Conservation (phyloP, 352 stramenopile genomes). For the Aphanomyces astaci region DNA sequence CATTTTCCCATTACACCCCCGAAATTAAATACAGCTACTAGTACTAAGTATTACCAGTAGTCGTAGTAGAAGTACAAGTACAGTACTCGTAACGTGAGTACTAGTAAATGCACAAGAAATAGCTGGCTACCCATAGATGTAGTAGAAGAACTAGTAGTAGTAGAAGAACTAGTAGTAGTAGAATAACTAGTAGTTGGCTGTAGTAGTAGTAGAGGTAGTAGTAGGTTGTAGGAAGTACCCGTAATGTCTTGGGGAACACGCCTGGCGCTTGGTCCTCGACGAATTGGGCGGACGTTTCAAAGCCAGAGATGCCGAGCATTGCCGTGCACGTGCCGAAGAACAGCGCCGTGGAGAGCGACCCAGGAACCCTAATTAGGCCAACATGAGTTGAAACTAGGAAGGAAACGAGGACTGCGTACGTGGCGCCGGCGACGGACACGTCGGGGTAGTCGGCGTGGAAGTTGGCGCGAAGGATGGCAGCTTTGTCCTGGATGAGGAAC, state of each 20-base stretch:
- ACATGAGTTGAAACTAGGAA: background rate
- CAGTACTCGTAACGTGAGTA: too few relatives aligned
- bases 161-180: too few relatives aligned
- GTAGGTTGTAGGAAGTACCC: too few relatives aligned
- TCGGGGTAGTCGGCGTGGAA: constrained; percentile 40
- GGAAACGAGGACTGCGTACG: constrained; percentile 4
- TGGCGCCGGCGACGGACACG: constrained; percentile 44
- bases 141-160: too few relatives aligned
- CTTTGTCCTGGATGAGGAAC: constrained; percentile 44
- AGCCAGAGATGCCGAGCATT: constrained; percentile 84
- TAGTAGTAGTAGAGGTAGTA: too few relatives aligned
- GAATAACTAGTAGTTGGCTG: too few relatives aligned
- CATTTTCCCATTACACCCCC: too few relatives aligned
- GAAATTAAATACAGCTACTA: too few relatives aligned
- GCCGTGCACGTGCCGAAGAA: constrained; percentile 69
- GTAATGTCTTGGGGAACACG: constrained; percentile 72
- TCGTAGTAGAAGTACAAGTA: too few relatives aligned
- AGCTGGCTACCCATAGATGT: too few relatives aligned
- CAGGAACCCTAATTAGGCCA: constrained; percentile 28
- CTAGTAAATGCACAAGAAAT: too few relatives aligned
- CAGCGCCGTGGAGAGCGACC: constrained; percentile 38
- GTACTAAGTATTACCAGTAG: too few relatives aligned
- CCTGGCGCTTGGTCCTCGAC: constrained; percentile 74
- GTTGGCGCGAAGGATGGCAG: constrained; percentile 55
- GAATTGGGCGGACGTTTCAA: constrained; percentile 82